These are phyloP conservation scores for Golubevia pallescens DNA, from an alignment of 1,284 basidiomycete genomes.

Conservation along the genomic window DNA sequence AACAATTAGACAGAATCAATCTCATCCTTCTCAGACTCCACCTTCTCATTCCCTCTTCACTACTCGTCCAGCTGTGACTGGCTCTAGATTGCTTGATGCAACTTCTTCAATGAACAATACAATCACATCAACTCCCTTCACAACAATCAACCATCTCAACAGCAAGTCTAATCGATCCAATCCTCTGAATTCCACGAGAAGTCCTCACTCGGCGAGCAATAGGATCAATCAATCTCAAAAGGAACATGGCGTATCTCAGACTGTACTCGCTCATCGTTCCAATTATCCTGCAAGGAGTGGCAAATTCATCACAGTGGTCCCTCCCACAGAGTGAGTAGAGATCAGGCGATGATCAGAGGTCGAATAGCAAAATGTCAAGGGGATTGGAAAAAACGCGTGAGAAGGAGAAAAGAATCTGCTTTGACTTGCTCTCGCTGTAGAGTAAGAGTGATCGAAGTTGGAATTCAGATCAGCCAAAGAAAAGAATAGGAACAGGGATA, in stretches of 20 bases:
- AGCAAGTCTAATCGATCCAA: background rate
- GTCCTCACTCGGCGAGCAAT: background rate
- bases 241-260: background rate
- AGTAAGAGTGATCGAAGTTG: no score
- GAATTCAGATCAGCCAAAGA: no score
- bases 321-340: constrained; percentile 28
- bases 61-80: background rate
- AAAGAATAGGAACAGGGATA: no score
- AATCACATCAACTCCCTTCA: background rate
- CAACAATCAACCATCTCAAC: background rate
- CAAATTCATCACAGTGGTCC: constrained; percentile 42
- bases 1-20: no score
- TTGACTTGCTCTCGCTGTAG: background rate
- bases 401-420: no score
- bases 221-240: background rate
- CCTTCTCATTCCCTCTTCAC: background rate
- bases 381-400: no score
- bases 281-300: constrained; percentile 23
- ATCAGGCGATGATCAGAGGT: no score
- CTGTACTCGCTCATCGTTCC: constrained; percentile 21
- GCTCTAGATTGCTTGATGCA: background rate
- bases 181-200: background rate
- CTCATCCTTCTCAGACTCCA: no score
- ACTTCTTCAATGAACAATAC: background rate
- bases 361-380: no score